Percentiles rank a stretch among this genome's conserved stretches.
These are phyloP conservation scores for Bacidia gigantensis DNA, from an alignment of 495 filamentous ascomycete genomes.

Conservation along the genomic window DNA sequence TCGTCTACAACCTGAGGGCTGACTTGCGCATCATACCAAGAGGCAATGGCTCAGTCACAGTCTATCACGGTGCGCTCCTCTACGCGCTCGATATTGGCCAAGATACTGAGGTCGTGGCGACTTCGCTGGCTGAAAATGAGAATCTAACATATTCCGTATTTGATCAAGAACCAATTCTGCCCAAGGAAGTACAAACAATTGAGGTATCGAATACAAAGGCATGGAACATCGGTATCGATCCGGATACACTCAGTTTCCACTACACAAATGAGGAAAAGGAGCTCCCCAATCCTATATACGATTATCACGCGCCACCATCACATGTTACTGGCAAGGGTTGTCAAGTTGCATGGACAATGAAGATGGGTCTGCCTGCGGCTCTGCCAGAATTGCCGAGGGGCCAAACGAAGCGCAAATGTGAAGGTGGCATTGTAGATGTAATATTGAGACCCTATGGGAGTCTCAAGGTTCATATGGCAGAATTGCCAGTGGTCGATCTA, in stretches of 20 bases:
- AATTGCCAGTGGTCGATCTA: constrained; percentile 31
- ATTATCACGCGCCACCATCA: constrained; percentile 32
- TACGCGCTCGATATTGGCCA: constrained; percentile 37
- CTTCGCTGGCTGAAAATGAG: constrained; percentile 3
- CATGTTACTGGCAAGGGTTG: constrained; percentile 38
- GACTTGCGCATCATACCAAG: constrained; percentile 23
- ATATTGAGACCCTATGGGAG: constrained; percentile 41
- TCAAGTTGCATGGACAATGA: constrained; percentile 39
- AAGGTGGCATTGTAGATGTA: constrained; percentile 28
- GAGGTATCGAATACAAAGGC: constrained; percentile 24
- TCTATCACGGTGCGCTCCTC: constrained; percentile 40
- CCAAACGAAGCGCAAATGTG: constrained; percentile 23
- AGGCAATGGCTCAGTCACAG: constrained; percentile 39
- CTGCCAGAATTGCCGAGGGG: constrained; percentile 26
- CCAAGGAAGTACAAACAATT: constrained; percentile 26
- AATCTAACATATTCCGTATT: constrained; percentile 13
- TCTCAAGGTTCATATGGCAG: constrained; percentile 46
- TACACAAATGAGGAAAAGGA: constrained; percentile 10
- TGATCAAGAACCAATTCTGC: constrained; percentile 8
- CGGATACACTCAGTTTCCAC: constrained; percentile 25
- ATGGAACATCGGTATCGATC: constrained; percentile 40
- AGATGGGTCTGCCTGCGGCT: constrained; percentile 31
- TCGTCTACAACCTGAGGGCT: constrained; percentile 18
- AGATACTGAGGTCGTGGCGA: constrained; percentile 16
- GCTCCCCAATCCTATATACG: constrained; percentile 36